phyloP scores from a whole-genome alignment of 441 rosid genomes.

The Gossypium laxum region DNA sequence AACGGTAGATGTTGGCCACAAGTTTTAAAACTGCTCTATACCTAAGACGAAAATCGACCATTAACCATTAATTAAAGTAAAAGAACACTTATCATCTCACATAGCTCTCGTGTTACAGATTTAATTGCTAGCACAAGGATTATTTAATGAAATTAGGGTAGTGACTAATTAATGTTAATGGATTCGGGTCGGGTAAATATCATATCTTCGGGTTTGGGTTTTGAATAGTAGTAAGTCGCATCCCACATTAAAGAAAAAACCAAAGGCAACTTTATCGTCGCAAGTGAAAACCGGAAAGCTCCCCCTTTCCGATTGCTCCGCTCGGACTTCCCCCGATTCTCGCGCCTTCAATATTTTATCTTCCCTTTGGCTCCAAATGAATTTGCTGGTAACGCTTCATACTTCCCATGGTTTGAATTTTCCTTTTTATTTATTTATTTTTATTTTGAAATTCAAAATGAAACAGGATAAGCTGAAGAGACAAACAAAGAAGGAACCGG shows the following conservation, averaged over 20 bases:
- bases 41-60: accelerated
- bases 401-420: neutral
- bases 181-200: too few species aligned
- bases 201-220: neutral
- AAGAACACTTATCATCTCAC: accelerated
- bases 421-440: neutral
- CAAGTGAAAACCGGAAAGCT: neutral
- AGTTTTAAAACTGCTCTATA: too few species aligned
- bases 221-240: neutral
- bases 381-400: slow-evolving; percentile 2
- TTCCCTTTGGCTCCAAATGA: neutral
- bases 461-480: slow-evolving; percentile 43
- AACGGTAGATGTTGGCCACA: accelerated
- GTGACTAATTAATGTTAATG: too few species aligned
- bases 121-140: too few species aligned
- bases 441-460: neutral
- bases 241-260: neutral
- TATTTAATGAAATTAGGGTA: too few species aligned
- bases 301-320: neutral
- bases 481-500: slow-evolving; percentile 41
- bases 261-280: neutral
- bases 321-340: neutral
- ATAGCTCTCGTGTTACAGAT: too few species aligned
- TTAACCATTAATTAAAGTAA: accelerated
- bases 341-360: slow-evolving; percentile 5